Conservation (phyloP, 1,284 basidiomycete species). For the Cutaneotrichosporon daszewskae region DNA sequence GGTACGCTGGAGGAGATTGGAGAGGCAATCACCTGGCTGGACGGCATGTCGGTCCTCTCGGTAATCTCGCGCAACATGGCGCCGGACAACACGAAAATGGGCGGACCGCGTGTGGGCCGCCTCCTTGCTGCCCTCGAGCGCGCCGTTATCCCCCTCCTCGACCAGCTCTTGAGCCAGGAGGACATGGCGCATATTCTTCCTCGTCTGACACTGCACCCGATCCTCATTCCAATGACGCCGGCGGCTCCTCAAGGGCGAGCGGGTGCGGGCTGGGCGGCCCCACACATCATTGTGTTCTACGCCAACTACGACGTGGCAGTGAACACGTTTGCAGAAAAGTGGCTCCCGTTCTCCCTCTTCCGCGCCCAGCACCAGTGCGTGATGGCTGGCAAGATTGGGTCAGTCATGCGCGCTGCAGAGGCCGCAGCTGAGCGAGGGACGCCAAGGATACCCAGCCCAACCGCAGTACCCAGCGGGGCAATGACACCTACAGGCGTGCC, state of each 20-base stretch:
- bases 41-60: slow-evolving; percentile 43
- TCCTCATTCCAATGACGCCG: slow-evolving; percentile 40
- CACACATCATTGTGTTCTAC: slow-evolving; percentile 48
- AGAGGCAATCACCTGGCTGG: slow-evolving; percentile 40
- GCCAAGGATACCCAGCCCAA: slow-evolving; percentile 4
- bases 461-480: neutral
- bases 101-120: slow-evolving; percentile 27
- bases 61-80: slow-evolving; percentile 42
- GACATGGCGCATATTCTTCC: slow-evolving; percentile 43
- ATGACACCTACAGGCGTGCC: neutral
- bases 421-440: neutral
- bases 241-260: slow-evolving; percentile 14
- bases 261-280: slow-evolving; percentile 31
- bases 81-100: slow-evolving; percentile 11
- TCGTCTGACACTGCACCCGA: slow-evolving; percentile 38
- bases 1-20: slow-evolving; percentile 47
- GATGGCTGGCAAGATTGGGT: slow-evolving; percentile 34
- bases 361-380: slow-evolving; percentile 48
- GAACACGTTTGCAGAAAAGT: slow-evolving; percentile 45
- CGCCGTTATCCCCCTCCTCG: slow-evolving; percentile 44
- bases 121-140: slow-evolving; percentile 36
- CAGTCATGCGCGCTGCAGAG: slow-evolving; percentile 8
- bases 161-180: slow-evolving; percentile 37
- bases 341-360: slow-evolving; percentile 49
- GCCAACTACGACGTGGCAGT: slow-evolving; percentile 48